Percentiles rank a stretch among this genome's conserved stretches.
These are phyloP conservation scores for Parachaetomium inaequale DNA, from an alignment of 495 filamentous ascomycete species.

Conservation along the genomic window DNA sequence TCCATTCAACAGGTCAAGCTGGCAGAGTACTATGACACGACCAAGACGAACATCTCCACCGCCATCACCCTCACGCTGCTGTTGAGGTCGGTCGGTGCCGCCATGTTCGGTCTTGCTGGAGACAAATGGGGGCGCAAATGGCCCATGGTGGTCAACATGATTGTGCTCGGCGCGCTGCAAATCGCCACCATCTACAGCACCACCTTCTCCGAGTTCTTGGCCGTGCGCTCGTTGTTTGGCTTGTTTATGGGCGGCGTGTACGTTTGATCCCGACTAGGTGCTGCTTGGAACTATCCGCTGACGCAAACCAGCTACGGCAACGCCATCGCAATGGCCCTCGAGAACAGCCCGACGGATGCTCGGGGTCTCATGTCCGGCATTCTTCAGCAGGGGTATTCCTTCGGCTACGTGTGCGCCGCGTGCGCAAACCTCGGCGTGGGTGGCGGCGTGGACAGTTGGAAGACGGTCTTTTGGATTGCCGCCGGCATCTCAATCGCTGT, in stretches of 20 bases:
- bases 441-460: conserved; percentile 54
- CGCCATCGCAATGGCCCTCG: conserved; percentile 75
- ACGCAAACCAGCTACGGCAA: conserved; percentile 55
- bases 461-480: conserved; percentile 57
- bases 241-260: conserved; percentile 75
- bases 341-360: conserved; percentile 67
- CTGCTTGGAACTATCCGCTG: not conserved
- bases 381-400: conserved; percentile 71
- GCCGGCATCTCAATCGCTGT: conserved; percentile 61
- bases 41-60: conserved; percentile 64
- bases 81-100: conserved; percentile 66
- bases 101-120: conserved; percentile 65
- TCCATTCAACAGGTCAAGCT: conserved; percentile 68
- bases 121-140: conserved; percentile 77
- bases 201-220: conserved; percentile 66
- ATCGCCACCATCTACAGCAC: conserved; percentile 67
- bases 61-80: conserved; percentile 73
- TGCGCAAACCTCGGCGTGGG: conserved; percentile 66
- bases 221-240: conserved; percentile 68
- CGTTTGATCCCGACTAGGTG: not conserved
- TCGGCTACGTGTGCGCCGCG: conserved; percentile 72
- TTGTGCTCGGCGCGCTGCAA: conserved; percentile 59
- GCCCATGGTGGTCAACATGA: conserved; percentile 73
- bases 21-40: conserved; percentile 59
- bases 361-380: conserved; percentile 75